Evolutionary conservation across 148 eudicot species (phyloP).

Genomic region (Fagopyrum esculentum): DNA sequence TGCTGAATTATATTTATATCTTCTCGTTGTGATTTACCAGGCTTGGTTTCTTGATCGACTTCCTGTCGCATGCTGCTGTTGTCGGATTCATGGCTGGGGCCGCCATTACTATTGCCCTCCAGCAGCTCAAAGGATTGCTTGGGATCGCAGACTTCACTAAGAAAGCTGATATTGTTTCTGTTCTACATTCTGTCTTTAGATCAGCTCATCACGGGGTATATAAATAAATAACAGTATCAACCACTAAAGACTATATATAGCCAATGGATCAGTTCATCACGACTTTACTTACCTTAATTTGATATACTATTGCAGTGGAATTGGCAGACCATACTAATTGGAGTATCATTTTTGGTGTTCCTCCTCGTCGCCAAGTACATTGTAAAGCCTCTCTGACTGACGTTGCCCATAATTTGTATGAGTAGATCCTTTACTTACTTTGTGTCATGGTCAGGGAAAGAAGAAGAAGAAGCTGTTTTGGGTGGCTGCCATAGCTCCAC

Average conservation of each 20-base stretch:
- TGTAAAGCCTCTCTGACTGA: conserved; percentile 31
- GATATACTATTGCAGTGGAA: conserved; percentile 53
- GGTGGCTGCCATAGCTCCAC: conserved; percentile 86
- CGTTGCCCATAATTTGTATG: neutral
- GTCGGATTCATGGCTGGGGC: conserved; percentile 98
- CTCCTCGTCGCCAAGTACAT: conserved; percentile 59
- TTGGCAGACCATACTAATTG: conserved; percentile 72
- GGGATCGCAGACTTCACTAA: conserved; percentile 69
- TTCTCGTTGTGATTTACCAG: conserved; percentile 26
- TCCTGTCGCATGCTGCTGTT: conserved; percentile 82
- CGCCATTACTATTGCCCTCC: conserved; percentile 78
- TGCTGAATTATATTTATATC: neutral
- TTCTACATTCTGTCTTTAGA: conserved; percentile 51
- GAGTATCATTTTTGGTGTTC: conserved; percentile 61
- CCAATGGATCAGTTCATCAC: neutral
- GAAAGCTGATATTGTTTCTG: conserved; percentile 66
- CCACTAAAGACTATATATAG: too few relatives aligned
- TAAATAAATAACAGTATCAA: neutral
- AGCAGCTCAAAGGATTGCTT: conserved; percentile 83
- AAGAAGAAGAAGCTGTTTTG: conserved; percentile 68
- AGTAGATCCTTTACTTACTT: neutral
- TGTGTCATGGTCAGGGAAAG: conserved; percentile 50
- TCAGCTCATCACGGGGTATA: conserved; percentile 56
- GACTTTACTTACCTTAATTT: neutral
- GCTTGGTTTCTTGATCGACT: conserved; percentile 78